Percentiles rank a stretch among this genome's conserved stretches.
These are phyloP conservation scores for Boletellus sp. DNA, from an alignment of 768 basidiomycete genomes.

Conservation along the genomic window DNA sequence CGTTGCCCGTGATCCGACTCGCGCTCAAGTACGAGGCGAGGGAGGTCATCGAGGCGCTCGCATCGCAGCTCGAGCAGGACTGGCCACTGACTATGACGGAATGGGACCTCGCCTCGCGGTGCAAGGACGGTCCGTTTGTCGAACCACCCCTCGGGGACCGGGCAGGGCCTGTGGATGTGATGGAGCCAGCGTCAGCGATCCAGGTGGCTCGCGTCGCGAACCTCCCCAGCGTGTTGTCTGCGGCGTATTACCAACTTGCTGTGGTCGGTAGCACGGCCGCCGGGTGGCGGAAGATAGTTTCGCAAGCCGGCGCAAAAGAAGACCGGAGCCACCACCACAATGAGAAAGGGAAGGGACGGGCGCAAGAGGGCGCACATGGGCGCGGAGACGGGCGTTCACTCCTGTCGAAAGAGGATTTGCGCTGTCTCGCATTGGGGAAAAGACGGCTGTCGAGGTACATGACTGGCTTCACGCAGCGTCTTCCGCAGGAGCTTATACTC, in stretches of 20 bases:
- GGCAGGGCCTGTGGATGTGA: not conserved
- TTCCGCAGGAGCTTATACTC: not conserved
- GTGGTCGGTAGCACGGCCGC: not conserved
- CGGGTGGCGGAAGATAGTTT: not conserved
- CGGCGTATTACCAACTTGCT: conserved; percentile 7
- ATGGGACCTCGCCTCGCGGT: conserved; percentile 3
- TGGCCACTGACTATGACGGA: conserved; percentile 4
- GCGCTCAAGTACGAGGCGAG: conserved; percentile 3
- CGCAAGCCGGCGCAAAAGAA: not conserved
- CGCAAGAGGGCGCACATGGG: not conserved
- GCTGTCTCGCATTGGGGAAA: not conserved
- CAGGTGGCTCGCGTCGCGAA: conserved; percentile 7
- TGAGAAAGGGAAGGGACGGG: not conserved
- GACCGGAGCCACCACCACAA: not conserved
- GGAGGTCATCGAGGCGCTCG: conserved; percentile 3
- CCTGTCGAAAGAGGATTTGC: conserved; percentile 3
- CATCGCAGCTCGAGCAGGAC: conserved; percentile 7
- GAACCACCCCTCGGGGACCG: not conserved
- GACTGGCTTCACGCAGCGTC: not conserved
- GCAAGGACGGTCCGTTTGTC: not conserved
- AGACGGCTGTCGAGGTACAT: not conserved
- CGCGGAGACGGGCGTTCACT: not conserved
- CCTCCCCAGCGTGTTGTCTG: not conserved
- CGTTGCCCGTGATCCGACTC: conserved; percentile 2
- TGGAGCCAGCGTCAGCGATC: conserved; percentile 2